phyloP scores from a whole-genome alignment of 1,284 basidiomycete species.

The Leucoagaricus sp. region DNA sequence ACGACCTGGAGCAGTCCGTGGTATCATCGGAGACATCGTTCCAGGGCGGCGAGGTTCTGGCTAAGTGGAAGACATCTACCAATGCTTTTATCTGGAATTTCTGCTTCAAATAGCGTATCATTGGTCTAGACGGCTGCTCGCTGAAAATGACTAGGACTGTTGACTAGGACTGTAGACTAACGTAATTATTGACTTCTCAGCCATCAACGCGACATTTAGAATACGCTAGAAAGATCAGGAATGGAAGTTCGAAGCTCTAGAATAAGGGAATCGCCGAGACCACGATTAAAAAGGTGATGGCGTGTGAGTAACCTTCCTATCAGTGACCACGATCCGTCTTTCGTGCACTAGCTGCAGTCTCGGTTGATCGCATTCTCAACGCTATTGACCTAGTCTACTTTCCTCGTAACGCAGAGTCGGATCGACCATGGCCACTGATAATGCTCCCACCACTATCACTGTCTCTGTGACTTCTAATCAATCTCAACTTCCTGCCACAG shows the following conservation, averaged over 20 bases:
- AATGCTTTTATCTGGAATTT: too few relatives aligned
- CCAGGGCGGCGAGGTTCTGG: too few relatives aligned
- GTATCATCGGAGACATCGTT: too few relatives aligned
- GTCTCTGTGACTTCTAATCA: constrained; percentile 2
- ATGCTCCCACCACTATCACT: neutral
- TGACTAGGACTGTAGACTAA: too few relatives aligned
- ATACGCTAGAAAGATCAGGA: neutral
- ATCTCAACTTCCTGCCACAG: neutral
- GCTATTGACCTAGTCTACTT: constrained; percentile 1
- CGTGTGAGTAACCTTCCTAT: neutral
- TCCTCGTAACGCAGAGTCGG: constrained; percentile 2
- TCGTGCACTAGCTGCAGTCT: constrained; percentile 2
- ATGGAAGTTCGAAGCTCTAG: too few relatives aligned
- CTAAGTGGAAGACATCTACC: too few relatives aligned
- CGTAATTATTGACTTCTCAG: too few relatives aligned
- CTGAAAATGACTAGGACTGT: too few relatives aligned
- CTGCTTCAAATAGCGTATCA: too few relatives aligned
- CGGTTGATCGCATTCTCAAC: neutral
- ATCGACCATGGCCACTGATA: constrained; percentile 11
- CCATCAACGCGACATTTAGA: too few relatives aligned
- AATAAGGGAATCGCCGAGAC: constrained; percentile 2
- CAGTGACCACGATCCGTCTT: constrained; percentile 3
- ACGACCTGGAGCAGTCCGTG: too few relatives aligned
- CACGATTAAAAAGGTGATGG: neutral
- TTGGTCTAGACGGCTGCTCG: too few relatives aligned